Evolutionary conservation across 2,329 filamentous ascomycete species (phyloP).

Genomic region (Monilinia aucupariae): DNA sequence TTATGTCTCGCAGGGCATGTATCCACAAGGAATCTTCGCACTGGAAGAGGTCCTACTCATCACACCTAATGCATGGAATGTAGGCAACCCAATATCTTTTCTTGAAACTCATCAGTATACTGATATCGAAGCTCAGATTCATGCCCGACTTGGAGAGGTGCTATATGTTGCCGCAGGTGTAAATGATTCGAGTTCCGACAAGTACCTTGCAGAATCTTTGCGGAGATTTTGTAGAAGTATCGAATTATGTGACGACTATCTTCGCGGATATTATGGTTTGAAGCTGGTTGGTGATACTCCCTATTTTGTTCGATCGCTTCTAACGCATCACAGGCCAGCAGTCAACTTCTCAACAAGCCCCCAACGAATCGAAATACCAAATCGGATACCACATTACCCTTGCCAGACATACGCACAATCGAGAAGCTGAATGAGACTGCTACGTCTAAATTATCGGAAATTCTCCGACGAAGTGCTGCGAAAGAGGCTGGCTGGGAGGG

Average conservation of each 20-base stretch:
- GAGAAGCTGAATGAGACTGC: slow-evolving; percentile 66
- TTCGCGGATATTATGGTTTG: slow-evolving; percentile 88
- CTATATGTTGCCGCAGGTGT: slow-evolving; percentile 62
- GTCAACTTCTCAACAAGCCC: slow-evolving; percentile 40
- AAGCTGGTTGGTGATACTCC: slow-evolving; percentile 57
- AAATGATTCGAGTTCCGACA: slow-evolving; percentile 38
- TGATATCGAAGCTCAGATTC: slow-evolving; percentile 51
- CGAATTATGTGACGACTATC: slow-evolving; percentile 87
- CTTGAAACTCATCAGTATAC: slow-evolving; percentile 26
- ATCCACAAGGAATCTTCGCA: slow-evolving; percentile 77
- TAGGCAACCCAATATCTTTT: slow-evolving; percentile 42
- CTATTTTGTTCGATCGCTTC: not conserved
- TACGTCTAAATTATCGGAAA: slow-evolving; percentile 69
- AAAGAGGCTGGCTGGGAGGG: slow-evolving; percentile 65
- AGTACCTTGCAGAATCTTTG: slow-evolving; percentile 64
- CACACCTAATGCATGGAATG: slow-evolving; percentile 91
- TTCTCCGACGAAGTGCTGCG: slow-evolving; percentile 58
- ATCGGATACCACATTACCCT: slow-evolving; percentile 41
- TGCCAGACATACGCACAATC: slow-evolving; percentile 54
- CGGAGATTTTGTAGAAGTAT: slow-evolving; percentile 85
- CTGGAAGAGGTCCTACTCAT: slow-evolving; percentile 86
- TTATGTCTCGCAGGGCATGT: slow-evolving; percentile 74
- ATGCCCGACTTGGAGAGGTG: slow-evolving; percentile 80
- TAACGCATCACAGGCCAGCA: slow-evolving; percentile 33
- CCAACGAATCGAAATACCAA: slow-evolving; percentile 45